Percentiles rank a stretch among this genome's conserved stretches.
These are phyloP conservation scores for Claviceps sp. DNA, from an alignment of 2,329 filamentous ascomycete species.

Conservation along the genomic window DNA sequence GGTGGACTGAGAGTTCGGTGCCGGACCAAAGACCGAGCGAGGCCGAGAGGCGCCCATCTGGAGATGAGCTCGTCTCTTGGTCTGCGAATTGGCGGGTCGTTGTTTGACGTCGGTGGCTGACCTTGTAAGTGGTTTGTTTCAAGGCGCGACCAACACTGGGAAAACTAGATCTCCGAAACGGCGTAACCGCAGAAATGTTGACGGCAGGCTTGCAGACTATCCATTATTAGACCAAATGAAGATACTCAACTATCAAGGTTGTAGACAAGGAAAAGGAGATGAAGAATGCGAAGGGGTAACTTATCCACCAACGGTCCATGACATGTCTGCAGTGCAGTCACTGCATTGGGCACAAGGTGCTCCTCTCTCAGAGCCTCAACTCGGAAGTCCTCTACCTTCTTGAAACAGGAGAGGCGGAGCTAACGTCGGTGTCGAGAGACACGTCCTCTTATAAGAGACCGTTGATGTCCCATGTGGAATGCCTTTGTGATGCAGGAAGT, in stretches of 20 bases:
- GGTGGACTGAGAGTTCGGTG: too few species aligned
- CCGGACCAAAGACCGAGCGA: too few species aligned
- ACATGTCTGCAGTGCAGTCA: neutral
- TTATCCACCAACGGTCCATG: too few species aligned
- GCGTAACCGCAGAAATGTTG: neutral
- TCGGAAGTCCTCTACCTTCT: too few species aligned
- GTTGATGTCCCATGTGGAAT: neutral
- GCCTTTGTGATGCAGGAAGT: neutral
- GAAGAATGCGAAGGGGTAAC: too few species aligned
- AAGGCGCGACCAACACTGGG: neutral
- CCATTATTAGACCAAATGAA: neutral
- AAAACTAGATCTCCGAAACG: neutral
- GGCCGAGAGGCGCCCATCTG: too few species aligned
- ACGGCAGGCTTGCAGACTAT: neutral
- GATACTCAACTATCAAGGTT: neutral
- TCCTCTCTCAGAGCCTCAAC: neutral
- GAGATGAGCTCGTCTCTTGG: too few species aligned
- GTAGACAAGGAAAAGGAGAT: neutral
- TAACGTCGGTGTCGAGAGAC: neutral
- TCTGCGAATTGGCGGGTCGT: too few species aligned
- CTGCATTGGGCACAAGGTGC: neutral
- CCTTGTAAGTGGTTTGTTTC: too few species aligned
- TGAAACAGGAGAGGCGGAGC: neutral
- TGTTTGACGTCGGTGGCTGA: too few species aligned
- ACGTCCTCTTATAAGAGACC: neutral